Evolutionary conservation across 2,329 filamentous ascomycete genomes (phyloP), one percentile per base, ranked within the genome.

Genomic region (Neofusicoccum sp.): DNA sequence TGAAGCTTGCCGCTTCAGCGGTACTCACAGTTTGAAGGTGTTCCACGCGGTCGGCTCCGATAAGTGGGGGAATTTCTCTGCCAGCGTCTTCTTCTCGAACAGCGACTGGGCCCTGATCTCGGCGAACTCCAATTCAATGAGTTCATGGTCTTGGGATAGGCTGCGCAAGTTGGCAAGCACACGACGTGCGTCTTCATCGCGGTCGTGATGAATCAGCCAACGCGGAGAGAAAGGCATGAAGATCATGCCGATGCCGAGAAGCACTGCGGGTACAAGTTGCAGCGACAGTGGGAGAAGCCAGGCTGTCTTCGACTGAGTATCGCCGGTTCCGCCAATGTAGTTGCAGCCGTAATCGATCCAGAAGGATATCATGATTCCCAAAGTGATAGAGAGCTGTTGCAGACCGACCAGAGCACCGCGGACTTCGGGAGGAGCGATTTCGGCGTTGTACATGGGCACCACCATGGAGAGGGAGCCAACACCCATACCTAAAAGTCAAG

Each of bases 151-250:
- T 14, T 76, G 69, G 0, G 84, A 72, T 0, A 90, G 80, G 5
- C 80, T 81, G 26, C 90, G 85, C 2, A 93, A 83, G 53, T 71
- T 79, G 0, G 88, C 84, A 1, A 93, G 80, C 1, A 86, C 84
- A 8, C 71, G 70, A 14, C 84, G 83, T 0, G 87, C 88, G 70
- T 93, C 89, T 0, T 80, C 80, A 67, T 92, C 88, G 36, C 88
- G 86, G 61, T 78, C 79, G 67, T 89, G 86, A 70, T 91, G 86
- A 7, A 89, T 76, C 1, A 93, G 81, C 89, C 89, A 92, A 65
- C 90, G 82, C 0, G 90, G 90, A 0, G 85, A 89, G 75, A 89
- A 91, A 0, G 89, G 90, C 88, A 93, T 90, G 75, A 90, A 90
- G 9, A 89, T 69, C 82, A 92, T 92, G 38, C 89, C 89, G 9